These are phyloP conservation scores for Ligustrum vulgare DNA, from an alignment of 257 asterid species.

Conservation along the genomic window DNA sequence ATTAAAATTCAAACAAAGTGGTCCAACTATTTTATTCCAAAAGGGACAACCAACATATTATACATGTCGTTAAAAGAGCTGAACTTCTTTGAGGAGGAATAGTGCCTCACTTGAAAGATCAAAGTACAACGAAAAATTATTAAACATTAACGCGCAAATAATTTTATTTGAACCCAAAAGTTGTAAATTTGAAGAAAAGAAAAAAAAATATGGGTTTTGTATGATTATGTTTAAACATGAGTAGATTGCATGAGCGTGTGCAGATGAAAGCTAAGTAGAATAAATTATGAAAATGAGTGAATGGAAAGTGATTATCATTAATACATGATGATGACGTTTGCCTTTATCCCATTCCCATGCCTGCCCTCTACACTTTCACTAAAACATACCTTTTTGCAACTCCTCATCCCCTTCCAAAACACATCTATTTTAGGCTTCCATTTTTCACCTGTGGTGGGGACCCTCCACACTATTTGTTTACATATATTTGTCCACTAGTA, in stretches of 20 bases:
- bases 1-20: not conserved
- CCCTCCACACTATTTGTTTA: not conserved
- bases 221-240: not conserved
- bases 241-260: not conserved
- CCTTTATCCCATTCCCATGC: slow-evolving; percentile 17
- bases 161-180: not conserved
- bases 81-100: not conserved
- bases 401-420: slow-evolving; percentile 9
- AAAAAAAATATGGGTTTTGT: too few species aligned
- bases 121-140: not conserved
- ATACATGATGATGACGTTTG: slow-evolving; percentile 10
- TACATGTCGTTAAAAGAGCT: not conserved
- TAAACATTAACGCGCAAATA: too few species aligned
- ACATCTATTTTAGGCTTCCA: slow-evolving; percentile 9
- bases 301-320: slow-evolving; percentile 11
- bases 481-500: not conserved
- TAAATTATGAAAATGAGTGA: slow-evolving; percentile 26
- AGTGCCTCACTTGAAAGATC: too few species aligned
- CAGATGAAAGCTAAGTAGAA: not conserved
- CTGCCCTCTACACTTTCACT: slow-evolving; percentile 12
- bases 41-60: not conserved
- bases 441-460: slow-evolving; percentile 15
- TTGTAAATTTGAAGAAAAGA: not conserved
- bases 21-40: not conserved
- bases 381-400: slow-evolving; percentile 20